Conservation (phyloP, 179 eudicot genomes). For the Beta macrorhiza region DNA sequence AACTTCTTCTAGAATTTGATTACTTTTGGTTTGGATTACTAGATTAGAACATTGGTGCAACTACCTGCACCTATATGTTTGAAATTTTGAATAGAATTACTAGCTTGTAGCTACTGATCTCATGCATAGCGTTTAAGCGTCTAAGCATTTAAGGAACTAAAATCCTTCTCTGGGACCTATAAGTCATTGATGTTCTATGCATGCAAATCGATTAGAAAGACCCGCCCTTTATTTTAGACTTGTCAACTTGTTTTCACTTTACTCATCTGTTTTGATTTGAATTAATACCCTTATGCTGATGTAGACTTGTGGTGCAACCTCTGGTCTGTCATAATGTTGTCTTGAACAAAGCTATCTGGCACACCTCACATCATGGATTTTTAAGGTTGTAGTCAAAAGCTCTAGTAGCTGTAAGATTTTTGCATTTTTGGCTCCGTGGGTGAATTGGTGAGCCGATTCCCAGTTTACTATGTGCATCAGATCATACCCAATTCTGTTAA, state of each 20-base stretch:
- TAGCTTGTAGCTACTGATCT: not conserved
- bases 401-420: slow-evolving; percentile 74
- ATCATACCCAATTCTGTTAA: slow-evolving; percentile 56
- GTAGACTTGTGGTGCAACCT: not conserved
- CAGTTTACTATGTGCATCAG: slow-evolving; percentile 74
- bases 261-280: too few species aligned
- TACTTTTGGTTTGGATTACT: not conserved
- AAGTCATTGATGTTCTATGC: not conserved
- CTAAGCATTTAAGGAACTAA: not conserved
- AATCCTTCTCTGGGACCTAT: not conserved
- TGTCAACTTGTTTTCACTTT: not conserved
- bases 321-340: not conserved
- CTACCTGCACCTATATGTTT: not conserved
- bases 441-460: slow-evolving; percentile 90
- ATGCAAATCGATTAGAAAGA: too few species aligned
- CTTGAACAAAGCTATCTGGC: slow-evolving; percentile 20
- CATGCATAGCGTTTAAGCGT: not conserved
- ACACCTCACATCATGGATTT: slow-evolving; percentile 5
- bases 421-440: slow-evolving; percentile 68
- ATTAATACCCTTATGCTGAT: too few species aligned
- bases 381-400: slow-evolving; percentile 70
- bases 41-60: not conserved
- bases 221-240: not conserved
- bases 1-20: too few species aligned
- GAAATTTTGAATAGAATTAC: too few species aligned